Conservation (phyloP, 2,329 filamentous ascomycete species). For the Hypoxylon sp. region DNA sequence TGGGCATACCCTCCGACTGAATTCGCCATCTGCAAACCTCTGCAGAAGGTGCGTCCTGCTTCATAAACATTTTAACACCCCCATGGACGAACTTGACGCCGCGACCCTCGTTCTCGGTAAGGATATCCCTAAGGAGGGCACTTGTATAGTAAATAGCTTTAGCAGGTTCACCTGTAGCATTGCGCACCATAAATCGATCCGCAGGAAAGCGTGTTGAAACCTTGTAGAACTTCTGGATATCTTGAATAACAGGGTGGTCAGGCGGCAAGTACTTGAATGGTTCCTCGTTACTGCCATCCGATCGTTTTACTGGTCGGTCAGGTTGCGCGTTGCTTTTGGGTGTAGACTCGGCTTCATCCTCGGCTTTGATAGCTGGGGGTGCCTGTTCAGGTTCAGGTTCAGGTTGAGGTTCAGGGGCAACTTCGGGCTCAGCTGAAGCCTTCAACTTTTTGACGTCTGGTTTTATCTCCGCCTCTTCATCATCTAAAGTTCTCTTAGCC, state of each 20-base stretch:
- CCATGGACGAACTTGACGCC: conserved; percentile 96
- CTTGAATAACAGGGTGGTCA: conserved; percentile 77
- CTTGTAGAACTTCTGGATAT: conserved; percentile 85
- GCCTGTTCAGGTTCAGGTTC: conserved; percentile 23
- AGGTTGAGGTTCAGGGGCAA: conserved; percentile 34
- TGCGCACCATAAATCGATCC: conserved; percentile 95
- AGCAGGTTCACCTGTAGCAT: conserved; percentile 84
- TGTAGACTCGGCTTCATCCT: conserved; percentile 26
- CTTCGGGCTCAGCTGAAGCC: conserved; percentile 42
- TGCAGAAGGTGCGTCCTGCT: conserved; percentile 88
- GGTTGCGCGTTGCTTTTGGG: conserved; percentile 39
- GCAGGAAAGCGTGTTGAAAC: conserved; percentile 85
- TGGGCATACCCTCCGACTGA: conserved; percentile 90
- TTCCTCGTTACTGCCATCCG: conserved; percentile 74
- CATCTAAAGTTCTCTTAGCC: conserved; percentile 48
- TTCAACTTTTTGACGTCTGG: conserved; percentile 59
- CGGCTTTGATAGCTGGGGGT: conserved; percentile 29
- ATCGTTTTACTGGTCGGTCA: conserved; percentile 54
- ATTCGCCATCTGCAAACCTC: conserved; percentile 94
- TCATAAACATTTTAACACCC: conserved; percentile 99
- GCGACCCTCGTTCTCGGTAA: conserved; percentile 85
- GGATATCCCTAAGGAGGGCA: conserved; percentile 81
- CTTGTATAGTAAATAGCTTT: conserved; percentile 98
- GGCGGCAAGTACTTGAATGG: conserved; percentile 89
- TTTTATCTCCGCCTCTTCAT: conserved; percentile 49